phyloP scores from a whole-genome alignment of 2,329 filamentous ascomycete genomes.

The Arthrobotrys iridis region DNA sequence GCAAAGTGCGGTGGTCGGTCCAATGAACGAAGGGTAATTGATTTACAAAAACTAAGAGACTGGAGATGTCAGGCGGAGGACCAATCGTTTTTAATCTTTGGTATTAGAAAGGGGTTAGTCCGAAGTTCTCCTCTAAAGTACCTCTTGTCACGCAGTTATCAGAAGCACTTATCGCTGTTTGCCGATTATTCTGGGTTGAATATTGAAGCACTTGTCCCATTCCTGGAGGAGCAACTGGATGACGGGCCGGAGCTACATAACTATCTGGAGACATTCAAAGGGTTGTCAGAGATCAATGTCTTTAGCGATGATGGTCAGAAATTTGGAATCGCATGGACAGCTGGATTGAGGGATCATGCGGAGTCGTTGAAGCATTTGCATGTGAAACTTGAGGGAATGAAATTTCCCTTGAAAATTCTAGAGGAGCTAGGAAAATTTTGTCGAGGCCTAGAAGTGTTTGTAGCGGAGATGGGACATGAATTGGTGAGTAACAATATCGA shows the following conservation, averaged over 20 bases:
- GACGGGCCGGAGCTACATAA: neutral
- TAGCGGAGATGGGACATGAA: constrained; percentile 13
- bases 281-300: constrained; percentile 14
- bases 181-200: neutral
- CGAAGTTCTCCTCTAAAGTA: neutral
- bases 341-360: constrained; percentile 24
- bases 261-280: constrained; percentile 28
- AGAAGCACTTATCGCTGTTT: neutral
- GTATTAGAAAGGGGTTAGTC: neutral
- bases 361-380: constrained; percentile 32
- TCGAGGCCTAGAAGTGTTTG: constrained; percentile 22
- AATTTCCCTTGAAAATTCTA: neutral
- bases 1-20: neutral
- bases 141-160: constrained; percentile 4
- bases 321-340: constrained; percentile 10
- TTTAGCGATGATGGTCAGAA: neutral
- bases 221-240: neutral
- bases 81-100: constrained; percentile 1
- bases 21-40: neutral
- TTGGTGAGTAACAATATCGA: constrained; percentile 6
- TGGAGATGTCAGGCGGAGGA: constrained; percentile 18
- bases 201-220: constrained; percentile 2
- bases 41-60: constrained; percentile 1
- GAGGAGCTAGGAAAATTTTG: constrained; percentile 18
- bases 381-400: neutral